phyloP scores from a whole-genome alignment of 352 stramenopile genomes.

The Thraustotheca clavata region DNA sequence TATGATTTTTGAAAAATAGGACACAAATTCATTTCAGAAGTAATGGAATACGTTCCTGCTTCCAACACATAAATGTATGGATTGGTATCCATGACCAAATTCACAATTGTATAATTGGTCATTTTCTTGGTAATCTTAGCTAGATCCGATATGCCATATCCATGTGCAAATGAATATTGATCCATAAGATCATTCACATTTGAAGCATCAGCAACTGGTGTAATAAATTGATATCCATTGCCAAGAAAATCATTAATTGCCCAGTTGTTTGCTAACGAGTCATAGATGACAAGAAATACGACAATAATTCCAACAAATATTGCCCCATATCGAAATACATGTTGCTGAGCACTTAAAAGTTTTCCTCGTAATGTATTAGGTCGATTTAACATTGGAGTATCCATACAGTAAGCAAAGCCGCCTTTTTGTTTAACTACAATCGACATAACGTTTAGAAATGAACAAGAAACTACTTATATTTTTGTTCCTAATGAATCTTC shows the following conservation, averaged over 20 bases:
- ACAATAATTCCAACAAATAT: not conserved
- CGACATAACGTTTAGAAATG: not conserved
- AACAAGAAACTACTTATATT: not conserved
- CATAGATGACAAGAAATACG: not conserved
- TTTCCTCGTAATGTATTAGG: not conserved
- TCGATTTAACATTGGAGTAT: not conserved
- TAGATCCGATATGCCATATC: not conserved
- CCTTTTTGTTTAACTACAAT: not conserved
- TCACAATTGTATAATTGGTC: not conserved
- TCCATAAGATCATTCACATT: not conserved
- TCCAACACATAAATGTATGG: not conserved
- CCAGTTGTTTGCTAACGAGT: constrained; percentile 7
- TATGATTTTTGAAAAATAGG: not conserved
- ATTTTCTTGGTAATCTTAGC: constrained; percentile 12
- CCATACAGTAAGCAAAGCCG: not conserved
- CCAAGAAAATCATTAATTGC: constrained; percentile 16
- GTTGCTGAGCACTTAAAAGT: not conserved
- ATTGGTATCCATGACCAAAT: not conserved
- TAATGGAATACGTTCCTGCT: not conserved
- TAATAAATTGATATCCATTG: not conserved
- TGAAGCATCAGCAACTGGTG: not conserved
- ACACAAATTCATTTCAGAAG: not conserved
- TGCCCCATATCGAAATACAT: not conserved
- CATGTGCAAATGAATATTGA: constrained; percentile 6
- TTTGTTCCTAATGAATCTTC: not conserved